These are phyloP conservation scores for Hyaloscypha hepaticicola DNA, from an alignment of 495 filamentous ascomycete genomes.

Conservation along the genomic window DNA sequence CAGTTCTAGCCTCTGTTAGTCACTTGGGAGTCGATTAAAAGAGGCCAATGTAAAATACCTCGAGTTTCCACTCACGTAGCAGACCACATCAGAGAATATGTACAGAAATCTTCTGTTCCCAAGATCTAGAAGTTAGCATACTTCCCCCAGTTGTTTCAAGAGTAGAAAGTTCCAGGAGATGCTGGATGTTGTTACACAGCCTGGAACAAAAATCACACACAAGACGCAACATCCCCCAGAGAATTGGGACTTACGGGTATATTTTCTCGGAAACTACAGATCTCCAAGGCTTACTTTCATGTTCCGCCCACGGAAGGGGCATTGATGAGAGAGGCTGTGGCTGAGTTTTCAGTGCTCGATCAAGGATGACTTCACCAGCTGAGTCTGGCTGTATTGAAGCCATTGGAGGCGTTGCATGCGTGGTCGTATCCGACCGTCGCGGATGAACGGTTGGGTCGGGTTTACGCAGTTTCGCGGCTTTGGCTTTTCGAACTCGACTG, in stretches of 20 bases:
- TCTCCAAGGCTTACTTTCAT: constrained; percentile 1
- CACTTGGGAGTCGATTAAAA: not conserved
- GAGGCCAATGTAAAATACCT: not conserved
- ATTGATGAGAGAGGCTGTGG: not conserved
- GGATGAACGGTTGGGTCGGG: not conserved
- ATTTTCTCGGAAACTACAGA: constrained; percentile 3
- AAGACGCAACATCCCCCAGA: too few species aligned
- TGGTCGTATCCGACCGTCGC: not conserved
- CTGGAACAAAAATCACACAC: too few species aligned
- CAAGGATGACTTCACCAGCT: not conserved
- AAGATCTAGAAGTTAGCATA: too few species aligned
- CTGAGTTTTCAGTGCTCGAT: not conserved
- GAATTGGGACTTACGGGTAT: not conserved
- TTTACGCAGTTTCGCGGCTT: constrained; percentile 1
- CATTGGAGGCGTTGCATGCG: not conserved
- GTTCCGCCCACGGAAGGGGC: constrained; percentile 7
- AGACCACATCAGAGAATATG: constrained; percentile 3
- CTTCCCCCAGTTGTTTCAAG: too few species aligned
- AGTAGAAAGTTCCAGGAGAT: too few species aligned
- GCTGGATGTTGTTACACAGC: too few species aligned
- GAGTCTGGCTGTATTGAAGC: not conserved
- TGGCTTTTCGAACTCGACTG: not conserved
- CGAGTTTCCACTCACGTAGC: constrained; percentile 3
- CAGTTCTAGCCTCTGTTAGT: not conserved
- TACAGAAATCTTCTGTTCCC: constrained; percentile 1